These are phyloP conservation scores for Rhododendron ovatum DNA, from an alignment of 148 eudicot genomes.

Conservation along the genomic window DNA sequence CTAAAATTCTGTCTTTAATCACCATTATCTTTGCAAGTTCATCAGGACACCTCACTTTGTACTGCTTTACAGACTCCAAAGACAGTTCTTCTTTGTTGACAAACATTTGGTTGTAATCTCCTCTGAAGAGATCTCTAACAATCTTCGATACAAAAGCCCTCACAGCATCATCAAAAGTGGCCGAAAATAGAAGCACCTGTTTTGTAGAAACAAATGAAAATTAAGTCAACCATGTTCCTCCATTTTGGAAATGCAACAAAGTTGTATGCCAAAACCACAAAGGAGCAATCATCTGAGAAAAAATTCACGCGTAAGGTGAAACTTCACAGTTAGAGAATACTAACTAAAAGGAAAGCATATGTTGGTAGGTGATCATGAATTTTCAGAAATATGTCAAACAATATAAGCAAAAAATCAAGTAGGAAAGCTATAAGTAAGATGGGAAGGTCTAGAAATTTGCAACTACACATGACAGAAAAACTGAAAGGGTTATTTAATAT, in stretches of 20 bases:
- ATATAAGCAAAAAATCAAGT: background rate
- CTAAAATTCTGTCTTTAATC: conserved; percentile 68
- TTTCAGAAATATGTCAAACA: background rate
- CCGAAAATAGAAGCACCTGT: conserved; percentile 41
- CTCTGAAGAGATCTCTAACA: conserved; percentile 39
- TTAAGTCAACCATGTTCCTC: background rate
- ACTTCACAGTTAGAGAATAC: background rate
- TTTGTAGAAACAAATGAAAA: background rate
- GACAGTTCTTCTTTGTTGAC: conserved; percentile 87
- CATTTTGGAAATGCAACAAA: background rate
- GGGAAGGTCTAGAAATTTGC: background rate
- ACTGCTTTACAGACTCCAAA: conserved; percentile 78
- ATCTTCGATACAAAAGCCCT: conserved; percentile 17
- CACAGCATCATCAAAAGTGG: background rate
- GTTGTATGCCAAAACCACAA: background rate
- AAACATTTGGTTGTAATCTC: conserved; percentile 68
- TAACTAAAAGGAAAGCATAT: background rate
- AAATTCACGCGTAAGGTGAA: background rate
- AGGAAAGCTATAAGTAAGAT: background rate
- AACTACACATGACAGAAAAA: background rate
- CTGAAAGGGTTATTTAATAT: background rate
- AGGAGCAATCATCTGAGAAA: background rate
- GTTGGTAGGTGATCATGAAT: background rate
- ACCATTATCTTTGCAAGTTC: conserved; percentile 68
- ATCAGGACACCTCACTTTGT: conserved; percentile 73